phyloP scores from a whole-genome alignment of 257 asterid species.

The Leonotis leonurus region DNA sequence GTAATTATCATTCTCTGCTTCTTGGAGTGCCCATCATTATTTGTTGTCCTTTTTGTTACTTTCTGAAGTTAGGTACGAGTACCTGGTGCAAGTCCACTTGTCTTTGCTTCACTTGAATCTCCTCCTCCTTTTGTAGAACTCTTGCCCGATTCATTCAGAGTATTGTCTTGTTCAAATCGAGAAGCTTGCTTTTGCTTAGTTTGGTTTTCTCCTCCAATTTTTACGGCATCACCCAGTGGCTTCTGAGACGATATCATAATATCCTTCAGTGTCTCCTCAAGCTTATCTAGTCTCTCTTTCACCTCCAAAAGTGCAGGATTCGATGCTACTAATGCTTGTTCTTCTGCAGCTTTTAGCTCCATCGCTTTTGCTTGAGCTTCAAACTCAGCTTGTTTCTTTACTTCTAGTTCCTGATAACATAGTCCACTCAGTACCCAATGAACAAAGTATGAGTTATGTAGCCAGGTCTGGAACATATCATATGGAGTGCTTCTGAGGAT shows the following conservation, averaged over 20 bases:
- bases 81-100: slow-evolving; percentile 12
- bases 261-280: slow-evolving; percentile 64
- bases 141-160: slow-evolving; percentile 8
- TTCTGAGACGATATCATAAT: slow-evolving; percentile 45
- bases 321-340: slow-evolving; percentile 39
- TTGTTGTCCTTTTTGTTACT: slow-evolving; percentile 11
- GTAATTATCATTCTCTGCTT: slow-evolving; percentile 16
- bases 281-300: slow-evolving; percentile 65
- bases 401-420: slow-evolving; percentile 50
- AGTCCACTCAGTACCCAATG: neutral
- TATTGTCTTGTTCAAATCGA: slow-evolving; percentile 17
- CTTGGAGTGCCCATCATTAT: slow-evolving; percentile 11
- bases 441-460: neutral
- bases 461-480: slow-evolving; percentile 9
- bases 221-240: slow-evolving; percentile 20
- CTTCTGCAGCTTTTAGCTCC: slow-evolving; percentile 59
- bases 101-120: slow-evolving; percentile 17
- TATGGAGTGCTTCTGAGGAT: neutral
- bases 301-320: slow-evolving; percentile 65
- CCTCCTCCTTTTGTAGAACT: slow-evolving; percentile 10
- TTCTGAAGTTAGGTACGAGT: slow-evolving; percentile 15
- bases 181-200: slow-evolving; percentile 18
- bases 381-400: slow-evolving; percentile 77
- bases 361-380: slow-evolving; percentile 80
- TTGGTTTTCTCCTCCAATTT: slow-evolving; percentile 11